phyloP scores from a whole-genome alignment of 2,329 filamentous ascomycete genomes.

The Aspergillus ustus region DNA sequence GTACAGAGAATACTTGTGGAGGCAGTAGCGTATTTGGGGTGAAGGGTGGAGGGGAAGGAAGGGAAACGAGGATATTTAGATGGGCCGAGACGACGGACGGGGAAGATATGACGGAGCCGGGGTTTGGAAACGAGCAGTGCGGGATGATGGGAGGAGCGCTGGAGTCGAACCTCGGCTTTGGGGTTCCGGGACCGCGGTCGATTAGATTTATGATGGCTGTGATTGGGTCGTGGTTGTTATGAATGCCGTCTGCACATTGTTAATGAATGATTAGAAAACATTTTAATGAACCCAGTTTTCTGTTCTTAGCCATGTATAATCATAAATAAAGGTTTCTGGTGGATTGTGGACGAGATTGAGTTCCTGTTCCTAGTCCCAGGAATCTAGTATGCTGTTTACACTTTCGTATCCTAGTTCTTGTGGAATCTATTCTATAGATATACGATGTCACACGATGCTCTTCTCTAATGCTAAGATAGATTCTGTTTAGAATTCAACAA shows the following conservation, averaged over 20 bases:
- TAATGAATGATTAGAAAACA: not conserved
- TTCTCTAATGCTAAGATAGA: not conserved
- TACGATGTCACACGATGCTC: not conserved
- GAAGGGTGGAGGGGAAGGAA: not conserved
- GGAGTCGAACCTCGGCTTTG: slow-evolving; percentile 15
- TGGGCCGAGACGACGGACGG: not conserved
- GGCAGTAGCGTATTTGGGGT: not conserved
- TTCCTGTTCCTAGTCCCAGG: not conserved
- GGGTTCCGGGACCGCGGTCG: slow-evolving; percentile 10
- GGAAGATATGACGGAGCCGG: not conserved
- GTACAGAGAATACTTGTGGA: not conserved
- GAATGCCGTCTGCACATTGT: not conserved
- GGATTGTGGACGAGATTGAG: too few relatives aligned
- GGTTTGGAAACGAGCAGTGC: not conserved
- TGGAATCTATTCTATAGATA: not conserved
- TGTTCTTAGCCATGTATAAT: not conserved
- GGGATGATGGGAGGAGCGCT: not conserved
- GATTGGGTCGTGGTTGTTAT: slow-evolving; percentile 17
- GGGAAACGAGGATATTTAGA: not conserved
- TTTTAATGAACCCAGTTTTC: not conserved
- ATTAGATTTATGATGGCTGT: slow-evolving; percentile 14
- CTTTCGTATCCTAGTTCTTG: too few relatives aligned
- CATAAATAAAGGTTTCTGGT: too few relatives aligned
- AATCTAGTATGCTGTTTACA: not conserved
- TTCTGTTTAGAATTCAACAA: not conserved